These are phyloP conservation scores for Ganoderma sp. DNA, from an alignment of 1,284 basidiomycete genomes.

Conservation along the genomic window DNA sequence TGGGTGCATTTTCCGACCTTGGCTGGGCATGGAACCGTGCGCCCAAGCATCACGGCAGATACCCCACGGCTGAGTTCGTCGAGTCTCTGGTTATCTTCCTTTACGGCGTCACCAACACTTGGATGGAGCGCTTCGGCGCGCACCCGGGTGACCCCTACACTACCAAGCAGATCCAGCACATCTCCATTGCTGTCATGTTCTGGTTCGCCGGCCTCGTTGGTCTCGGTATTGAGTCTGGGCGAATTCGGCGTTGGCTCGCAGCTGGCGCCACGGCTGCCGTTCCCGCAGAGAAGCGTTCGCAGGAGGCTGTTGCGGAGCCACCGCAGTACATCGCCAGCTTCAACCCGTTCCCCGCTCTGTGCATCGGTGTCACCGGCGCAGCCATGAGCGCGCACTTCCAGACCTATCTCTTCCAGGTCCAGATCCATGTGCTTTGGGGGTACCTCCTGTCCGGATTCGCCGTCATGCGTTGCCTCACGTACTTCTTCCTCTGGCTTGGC, in stretches of 20 bases:
- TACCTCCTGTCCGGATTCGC: slow-evolving; percentile 86
- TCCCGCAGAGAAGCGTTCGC: slow-evolving; percentile 42
- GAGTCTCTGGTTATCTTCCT: slow-evolving; percentile 88
- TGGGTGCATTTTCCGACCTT: slow-evolving; percentile 86
- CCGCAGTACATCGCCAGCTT: slow-evolving; percentile 81
- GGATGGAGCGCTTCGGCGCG: slow-evolving; percentile 96
- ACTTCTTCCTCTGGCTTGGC: slow-evolving; percentile 92
- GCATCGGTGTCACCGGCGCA: slow-evolving; percentile 91
- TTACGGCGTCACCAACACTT: slow-evolving; percentile 92
- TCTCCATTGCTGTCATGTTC: slow-evolving; percentile 96
- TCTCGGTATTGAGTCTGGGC: slow-evolving; percentile 86
- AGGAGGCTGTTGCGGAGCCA: slow-evolving; percentile 63
- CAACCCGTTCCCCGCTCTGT: slow-evolving; percentile 94
- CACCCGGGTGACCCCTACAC: slow-evolving; percentile 84
- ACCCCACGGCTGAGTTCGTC: slow-evolving; percentile 83
- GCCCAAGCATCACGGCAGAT: slow-evolving; percentile 47
- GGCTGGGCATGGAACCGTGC: slow-evolving; percentile 97
- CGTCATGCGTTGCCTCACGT: slow-evolving; percentile 82
- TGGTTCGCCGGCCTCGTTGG: slow-evolving; percentile 93
- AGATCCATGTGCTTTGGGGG: slow-evolving; percentile 93
- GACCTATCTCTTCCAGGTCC: slow-evolving; percentile 87
- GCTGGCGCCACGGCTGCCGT: slow-evolving; percentile 58
- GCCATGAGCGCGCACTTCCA: slow-evolving; percentile 98
- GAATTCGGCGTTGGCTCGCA: slow-evolving; percentile 72
- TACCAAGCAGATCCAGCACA: slow-evolving; percentile 95